phyloP scores from a whole-genome alignment of 106 monocot species.

The Dendrobium huoshanense region DNA sequence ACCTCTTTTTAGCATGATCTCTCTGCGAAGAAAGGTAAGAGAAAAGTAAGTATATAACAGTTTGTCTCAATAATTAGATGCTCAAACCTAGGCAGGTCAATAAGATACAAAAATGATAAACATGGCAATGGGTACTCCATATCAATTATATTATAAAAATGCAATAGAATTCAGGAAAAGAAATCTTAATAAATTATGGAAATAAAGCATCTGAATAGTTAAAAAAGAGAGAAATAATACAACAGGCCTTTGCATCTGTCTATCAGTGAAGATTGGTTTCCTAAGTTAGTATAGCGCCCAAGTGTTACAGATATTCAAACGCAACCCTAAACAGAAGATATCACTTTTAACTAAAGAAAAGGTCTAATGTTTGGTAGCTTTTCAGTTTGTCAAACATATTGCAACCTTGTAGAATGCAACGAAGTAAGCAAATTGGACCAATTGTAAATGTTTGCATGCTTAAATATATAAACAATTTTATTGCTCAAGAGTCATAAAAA shows the following conservation, averaged over 20 bases:
- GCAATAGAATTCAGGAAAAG: not conserved
- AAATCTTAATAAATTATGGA: not conserved
- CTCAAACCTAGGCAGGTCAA: not conserved
- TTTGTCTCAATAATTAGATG: not conserved
- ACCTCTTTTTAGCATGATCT: slow-evolving; percentile 62
- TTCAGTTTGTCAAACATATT: not conserved
- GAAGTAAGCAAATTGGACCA: not conserved
- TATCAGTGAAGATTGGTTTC: not conserved
- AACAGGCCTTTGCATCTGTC: not conserved
- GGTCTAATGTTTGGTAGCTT: not conserved
- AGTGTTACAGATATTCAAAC: not conserved
- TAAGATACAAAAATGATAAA: not conserved
- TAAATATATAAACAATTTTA: not conserved
- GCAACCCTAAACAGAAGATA: not conserved
- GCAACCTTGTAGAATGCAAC: not conserved
- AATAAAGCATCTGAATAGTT: not conserved
- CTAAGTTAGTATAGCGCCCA: not conserved
- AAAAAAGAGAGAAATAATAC: not conserved
- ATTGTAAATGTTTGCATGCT: not conserved
- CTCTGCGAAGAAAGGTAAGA: slow-evolving; percentile 40
- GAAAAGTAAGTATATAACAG: not conserved
- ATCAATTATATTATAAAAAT: not conserved
- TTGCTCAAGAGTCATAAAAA: not conserved
- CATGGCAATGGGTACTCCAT: not conserved
- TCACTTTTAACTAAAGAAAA: not conserved